Base-by-base conservation (phyloP, 441 rosid species). In the Biscutella auriculata region DNA sequence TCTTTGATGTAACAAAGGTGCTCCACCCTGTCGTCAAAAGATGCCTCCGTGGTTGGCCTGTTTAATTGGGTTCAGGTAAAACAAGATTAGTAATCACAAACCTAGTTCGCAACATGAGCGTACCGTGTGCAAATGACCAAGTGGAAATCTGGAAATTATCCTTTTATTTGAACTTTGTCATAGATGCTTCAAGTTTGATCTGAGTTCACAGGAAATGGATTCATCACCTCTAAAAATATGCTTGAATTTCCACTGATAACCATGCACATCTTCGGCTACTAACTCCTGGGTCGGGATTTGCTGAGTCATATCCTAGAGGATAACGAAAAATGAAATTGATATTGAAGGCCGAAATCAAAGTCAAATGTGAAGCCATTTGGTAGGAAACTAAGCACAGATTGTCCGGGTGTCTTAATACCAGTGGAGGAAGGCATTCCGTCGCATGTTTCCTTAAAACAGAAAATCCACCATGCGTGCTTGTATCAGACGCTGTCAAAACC, bases 381-480 rank as follows among this genome's bases (percentile, higher is more conserved):
- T 27, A 25, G 6, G 17, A 64, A 45, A 30, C 29, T 3, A 57
- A 58, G 9, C 41, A 34, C 3, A 14, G 55, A 42, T 9, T n/a
- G 11, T 6, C 23, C 34, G 4, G 15, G 27, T 16, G 47, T 32
- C 16, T 1, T 48, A 29, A 3, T 81, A 83, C 90, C 87, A 83
- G 75, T 0, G 79, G 80, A 53, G 90, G 90, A 65, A 83, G 87
- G 62, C 87, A 83, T 30, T 83, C 87, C 0, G 77, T 79, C 0
- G 90, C 90, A 69, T 83, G 90, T 46, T 73, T 81, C 54, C 84
- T 73, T 11, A 79, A 70, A 67, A 83, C 83, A 67, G 87, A 83
- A 63, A 83, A 81, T 1, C 90, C 90, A 10, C 90, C 90, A 28
- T 83, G 90, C 19, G 90, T 83, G 69, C 91, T 83, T 19, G 91